These are phyloP conservation scores for Blastocystis sp. DNA, from an alignment of 352 stramenopile genomes.

Conservation along the genomic window DNA sequence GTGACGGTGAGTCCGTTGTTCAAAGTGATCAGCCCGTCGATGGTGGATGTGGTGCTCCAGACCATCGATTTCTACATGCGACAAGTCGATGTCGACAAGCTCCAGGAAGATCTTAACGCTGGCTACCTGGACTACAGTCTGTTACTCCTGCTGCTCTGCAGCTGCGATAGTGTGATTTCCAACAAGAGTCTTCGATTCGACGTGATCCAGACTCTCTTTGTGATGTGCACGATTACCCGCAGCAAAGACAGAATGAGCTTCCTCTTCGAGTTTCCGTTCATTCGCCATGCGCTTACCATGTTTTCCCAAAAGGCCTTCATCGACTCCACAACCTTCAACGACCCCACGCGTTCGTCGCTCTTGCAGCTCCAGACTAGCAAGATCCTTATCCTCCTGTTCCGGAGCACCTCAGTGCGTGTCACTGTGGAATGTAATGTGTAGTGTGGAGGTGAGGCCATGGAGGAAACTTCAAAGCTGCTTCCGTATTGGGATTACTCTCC, in stretches of 20 bases:
- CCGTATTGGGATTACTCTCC: background rate
- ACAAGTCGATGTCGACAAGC: background rate
- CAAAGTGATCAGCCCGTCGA: background rate
- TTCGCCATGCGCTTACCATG: slow-evolving; percentile 5
- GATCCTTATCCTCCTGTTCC: slow-evolving; percentile 21
- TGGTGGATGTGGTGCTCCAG: background rate
- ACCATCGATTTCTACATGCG: background rate
- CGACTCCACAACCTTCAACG: background rate
- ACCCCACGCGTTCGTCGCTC: background rate
- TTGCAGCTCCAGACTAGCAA: slow-evolving; percentile 11
- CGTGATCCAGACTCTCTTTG: background rate
- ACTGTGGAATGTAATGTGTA: background rate
- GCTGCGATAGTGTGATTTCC: background rate
- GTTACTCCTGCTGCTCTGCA: background rate
- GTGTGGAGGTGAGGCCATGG: background rate
- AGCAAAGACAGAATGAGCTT: background rate
- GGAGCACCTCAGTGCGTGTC: background rate
- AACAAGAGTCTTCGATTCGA: slow-evolving; percentile 8
- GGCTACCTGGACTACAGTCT: slow-evolving; percentile 22
- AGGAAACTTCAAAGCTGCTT: background rate
- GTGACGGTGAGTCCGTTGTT: background rate
- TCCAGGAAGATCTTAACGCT: background rate
- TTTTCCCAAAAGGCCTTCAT: slow-evolving; percentile 22
- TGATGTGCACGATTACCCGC: background rate
- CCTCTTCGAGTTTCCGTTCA: background rate